phyloP scores from a whole-genome alignment of 169 alveolate species.

The Neospora caninum region DNA sequence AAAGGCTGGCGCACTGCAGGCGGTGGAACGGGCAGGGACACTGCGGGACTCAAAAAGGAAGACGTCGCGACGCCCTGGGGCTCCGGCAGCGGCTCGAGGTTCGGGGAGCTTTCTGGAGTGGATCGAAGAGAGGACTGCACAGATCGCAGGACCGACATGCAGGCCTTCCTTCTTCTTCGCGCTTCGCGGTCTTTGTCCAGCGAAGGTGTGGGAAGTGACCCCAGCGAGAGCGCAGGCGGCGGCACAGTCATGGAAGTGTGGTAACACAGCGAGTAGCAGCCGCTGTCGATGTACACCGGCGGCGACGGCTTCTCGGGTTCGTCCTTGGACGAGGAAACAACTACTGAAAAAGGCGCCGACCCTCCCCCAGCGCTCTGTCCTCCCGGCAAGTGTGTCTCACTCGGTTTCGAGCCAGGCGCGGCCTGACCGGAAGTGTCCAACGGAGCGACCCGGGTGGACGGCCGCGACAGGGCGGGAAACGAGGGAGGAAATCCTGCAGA shows the following conservation, averaged over 20 bases:
- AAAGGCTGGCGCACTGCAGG: constrained; percentile 28
- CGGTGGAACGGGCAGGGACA: not conserved
- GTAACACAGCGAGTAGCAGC: constrained; percentile 39
- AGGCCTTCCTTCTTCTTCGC: constrained; percentile 28
- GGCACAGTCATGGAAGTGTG: constrained; percentile 25
- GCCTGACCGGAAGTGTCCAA: not conserved
- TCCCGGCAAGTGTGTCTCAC: not conserved
- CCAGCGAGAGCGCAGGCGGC: not conserved
- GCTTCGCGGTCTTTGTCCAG: constrained; percentile 17
- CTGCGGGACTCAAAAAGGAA: not conserved
- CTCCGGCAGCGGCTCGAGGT: not conserved
- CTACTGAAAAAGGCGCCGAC: too few species aligned
- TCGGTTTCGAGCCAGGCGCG: not conserved
- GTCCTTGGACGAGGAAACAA: not conserved
- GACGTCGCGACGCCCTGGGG: not conserved
- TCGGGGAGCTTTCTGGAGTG: constrained; percentile 17
- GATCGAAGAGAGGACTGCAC: not conserved
- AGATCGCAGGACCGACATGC: constrained; percentile 31
- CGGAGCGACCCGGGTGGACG: not conserved
- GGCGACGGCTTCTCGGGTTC: not conserved
- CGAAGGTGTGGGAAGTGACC: not conserved
- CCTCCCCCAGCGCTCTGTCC: not conserved
- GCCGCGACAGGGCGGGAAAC: not conserved
- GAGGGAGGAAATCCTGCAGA: not conserved
- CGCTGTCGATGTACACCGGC: constrained; percentile 11